Percentiles rank a stretch among this genome's conserved stretches.
phyloP scores from a whole-genome alignment of 2,329 filamentous ascomycete species.

The Pseudogymnoascus sp. region DNA sequence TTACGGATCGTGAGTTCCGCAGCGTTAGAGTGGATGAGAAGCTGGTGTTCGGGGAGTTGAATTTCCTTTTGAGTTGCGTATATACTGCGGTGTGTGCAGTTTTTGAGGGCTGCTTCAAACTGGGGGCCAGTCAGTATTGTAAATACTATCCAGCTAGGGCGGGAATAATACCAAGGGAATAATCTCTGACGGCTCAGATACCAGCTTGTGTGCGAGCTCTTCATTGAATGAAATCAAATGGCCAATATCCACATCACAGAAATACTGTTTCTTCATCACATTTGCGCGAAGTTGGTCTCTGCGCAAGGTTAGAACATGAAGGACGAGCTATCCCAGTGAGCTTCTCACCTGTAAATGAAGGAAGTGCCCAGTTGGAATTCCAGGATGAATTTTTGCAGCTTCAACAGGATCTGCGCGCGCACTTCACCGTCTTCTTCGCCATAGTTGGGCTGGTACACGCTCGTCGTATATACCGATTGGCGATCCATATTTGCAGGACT shows the following conservation, averaged over 20 bases:
- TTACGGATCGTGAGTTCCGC: conserved; percentile 90
- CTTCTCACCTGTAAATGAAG: conserved; percentile 77
- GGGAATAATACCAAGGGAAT: conserved; percentile 64
- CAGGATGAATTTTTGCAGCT: conserved; percentile 83
- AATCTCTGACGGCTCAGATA: conserved; percentile 82
- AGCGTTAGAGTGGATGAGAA: conserved; percentile 87
- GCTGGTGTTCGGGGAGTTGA: conserved; percentile 79
- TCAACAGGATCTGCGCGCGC: conserved; percentile 62
- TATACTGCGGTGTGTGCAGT: conserved; percentile 88
- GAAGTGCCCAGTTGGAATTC: conserved; percentile 90
- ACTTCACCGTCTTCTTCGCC: conserved; percentile 57
- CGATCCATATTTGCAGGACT: conserved; percentile 54
- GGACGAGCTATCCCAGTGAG: neutral
- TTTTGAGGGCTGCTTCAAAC: conserved; percentile 86
- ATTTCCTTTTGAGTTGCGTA: conserved; percentile 63
- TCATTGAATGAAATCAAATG: conserved; percentile 96
- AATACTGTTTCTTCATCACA: conserved; percentile 87
- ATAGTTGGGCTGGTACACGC: conserved; percentile 63
- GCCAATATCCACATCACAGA: conserved; percentile 90
- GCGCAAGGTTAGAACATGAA: conserved; percentile 7
- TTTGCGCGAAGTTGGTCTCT: conserved; percentile 96
- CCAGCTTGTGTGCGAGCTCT: conserved; percentile 82
- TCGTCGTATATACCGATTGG: conserved; percentile 77
- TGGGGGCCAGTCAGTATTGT: conserved; percentile 9
- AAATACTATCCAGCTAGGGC: conserved; percentile 22